Evolutionary conservation across 148 eudicot genomes (phyloP).

Genomic region (Pharnaceum exiguum): DNA sequence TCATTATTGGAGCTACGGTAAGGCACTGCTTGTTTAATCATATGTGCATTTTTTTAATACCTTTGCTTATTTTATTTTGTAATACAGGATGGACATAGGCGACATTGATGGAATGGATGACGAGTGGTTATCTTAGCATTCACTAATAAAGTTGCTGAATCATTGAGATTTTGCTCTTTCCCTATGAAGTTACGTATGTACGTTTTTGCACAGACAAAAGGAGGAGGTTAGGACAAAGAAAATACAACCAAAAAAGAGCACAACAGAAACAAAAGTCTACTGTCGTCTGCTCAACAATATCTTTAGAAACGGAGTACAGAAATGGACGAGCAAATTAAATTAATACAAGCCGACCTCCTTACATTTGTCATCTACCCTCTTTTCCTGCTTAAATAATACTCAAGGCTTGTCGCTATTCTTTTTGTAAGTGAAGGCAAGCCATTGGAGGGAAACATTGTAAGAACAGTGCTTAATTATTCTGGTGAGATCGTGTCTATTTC

Average conservation of each 20-base stretch:
- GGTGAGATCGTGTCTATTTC: no score
- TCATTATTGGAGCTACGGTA: neutral
- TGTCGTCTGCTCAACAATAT: no score
- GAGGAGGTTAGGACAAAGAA: neutral
- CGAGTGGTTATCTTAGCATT: slow-evolving; percentile 57
- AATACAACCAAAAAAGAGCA: no score
- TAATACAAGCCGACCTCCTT: no score
- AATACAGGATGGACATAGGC: slow-evolving; percentile 78
- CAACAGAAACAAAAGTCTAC: no score
- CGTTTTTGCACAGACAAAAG: neutral
- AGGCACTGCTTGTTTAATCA: neutral
- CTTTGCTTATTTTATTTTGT: no score
- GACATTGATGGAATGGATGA: slow-evolving; percentile 82
- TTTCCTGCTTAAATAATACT: neutral
- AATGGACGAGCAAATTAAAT: no score
- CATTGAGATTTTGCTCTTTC: slow-evolving; percentile 1
- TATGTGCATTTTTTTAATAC: neutral
- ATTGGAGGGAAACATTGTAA: slow-evolving; percentile 1
- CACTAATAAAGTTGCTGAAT: neutral
- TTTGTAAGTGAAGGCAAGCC: neutral
- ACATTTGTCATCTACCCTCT: neutral
- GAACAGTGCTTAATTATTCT: neutral
- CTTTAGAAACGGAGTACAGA: no score
- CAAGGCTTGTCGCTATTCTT: neutral
- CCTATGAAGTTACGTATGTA: slow-evolving; percentile 1